These are phyloP conservation scores for Lotmaria passim DNA, from an alignment of 208 protist genomes.

Conservation along the genomic window DNA sequence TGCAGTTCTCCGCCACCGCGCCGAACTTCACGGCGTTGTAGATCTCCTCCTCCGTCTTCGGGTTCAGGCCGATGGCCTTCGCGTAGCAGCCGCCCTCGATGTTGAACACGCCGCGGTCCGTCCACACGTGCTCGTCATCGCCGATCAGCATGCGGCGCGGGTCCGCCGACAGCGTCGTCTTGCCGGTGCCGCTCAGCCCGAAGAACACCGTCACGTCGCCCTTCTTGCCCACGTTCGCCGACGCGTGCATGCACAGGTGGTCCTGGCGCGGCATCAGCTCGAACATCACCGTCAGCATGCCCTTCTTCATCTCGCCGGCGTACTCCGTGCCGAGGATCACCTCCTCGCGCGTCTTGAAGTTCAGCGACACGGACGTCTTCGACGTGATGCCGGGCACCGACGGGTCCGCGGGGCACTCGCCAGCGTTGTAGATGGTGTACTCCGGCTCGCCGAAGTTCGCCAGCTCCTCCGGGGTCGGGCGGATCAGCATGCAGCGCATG, in stretches of 20 bases:
- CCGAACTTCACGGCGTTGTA: conserved; percentile 89
- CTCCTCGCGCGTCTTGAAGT: conserved; percentile 88
- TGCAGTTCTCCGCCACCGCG: conserved; percentile 90
- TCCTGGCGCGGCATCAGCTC: conserved; percentile 94
- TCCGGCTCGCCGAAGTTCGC: conserved; percentile 94
- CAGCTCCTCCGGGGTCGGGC: conserved; percentile 91
- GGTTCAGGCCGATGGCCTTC: conserved; percentile 90
- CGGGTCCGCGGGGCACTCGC: conserved; percentile 89
- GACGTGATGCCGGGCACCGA: conserved; percentile 87
- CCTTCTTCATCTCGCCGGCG: conserved; percentile 99
- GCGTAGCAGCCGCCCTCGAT: conserved; percentile 95
- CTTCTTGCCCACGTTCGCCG: conserved; percentile 87
- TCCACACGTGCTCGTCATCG: conserved; percentile 95
- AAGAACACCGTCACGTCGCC: conserved; percentile 91
- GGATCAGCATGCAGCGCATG: conserved; percentile 97
- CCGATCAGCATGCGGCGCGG: conserved; percentile 87
- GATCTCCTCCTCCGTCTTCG: conserved; percentile 93
- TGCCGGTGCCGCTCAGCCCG: conserved; percentile 92
- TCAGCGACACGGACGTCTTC: conserved; percentile 75
- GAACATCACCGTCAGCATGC: conserved; percentile 96
- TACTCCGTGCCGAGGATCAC: conserved; percentile 97
- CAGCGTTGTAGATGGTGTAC: conserved; percentile 96
- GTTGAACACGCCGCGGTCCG: conserved; percentile 91
- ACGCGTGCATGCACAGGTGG: conserved; percentile 94
- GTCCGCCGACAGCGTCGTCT: conserved; percentile 94